A percentile compares a stretch with the other conserved stretches of the same genome.
Evolutionary conservation across 2,329 filamentous ascomycete species (phyloP).

Genomic region (Ceratocystis lukuohia): DNA sequence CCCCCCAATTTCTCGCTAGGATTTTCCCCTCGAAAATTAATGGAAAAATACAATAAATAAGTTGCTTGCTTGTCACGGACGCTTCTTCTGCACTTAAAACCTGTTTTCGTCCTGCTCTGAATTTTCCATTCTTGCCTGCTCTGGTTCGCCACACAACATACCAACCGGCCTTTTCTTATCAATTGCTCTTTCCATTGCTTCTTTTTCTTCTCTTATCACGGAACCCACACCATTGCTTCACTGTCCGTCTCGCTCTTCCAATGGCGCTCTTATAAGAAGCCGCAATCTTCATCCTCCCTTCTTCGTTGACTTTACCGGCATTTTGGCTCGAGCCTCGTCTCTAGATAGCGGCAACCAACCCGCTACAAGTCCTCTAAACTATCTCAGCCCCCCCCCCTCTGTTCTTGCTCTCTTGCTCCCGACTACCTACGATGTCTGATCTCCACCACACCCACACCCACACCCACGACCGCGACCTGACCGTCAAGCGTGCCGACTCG

Average conservation of each 20-base stretch:
- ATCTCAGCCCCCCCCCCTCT: background rate
- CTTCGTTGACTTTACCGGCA: background rate
- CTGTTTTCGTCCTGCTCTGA: background rate
- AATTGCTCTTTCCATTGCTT: background rate
- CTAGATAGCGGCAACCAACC: background rate
- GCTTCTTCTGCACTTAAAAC: background rate
- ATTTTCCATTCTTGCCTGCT: background rate
- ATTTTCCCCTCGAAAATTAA: background rate
- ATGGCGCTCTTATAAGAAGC: background rate
- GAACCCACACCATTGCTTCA: background rate
- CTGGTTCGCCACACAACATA: background rate
- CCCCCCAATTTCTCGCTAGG: too few species aligned
- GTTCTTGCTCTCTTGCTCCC: background rate
- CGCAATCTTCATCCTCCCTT: background rate
- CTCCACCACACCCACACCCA: background rate
- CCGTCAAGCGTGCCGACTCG: slow-evolving; percentile 44
- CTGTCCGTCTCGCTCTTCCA: background rate
- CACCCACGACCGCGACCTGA: slow-evolving; percentile 25
- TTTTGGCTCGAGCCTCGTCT: background rate
- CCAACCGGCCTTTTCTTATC: background rate
- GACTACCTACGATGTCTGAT: background rate
- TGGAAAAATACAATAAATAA: background rate
- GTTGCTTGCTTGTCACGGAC: background rate
- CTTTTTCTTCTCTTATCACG: background rate
- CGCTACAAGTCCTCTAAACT: background rate